Base-by-base conservation (phyloP, 352 stramenopile genomes). In the Globisporangium perplexum region DNA sequence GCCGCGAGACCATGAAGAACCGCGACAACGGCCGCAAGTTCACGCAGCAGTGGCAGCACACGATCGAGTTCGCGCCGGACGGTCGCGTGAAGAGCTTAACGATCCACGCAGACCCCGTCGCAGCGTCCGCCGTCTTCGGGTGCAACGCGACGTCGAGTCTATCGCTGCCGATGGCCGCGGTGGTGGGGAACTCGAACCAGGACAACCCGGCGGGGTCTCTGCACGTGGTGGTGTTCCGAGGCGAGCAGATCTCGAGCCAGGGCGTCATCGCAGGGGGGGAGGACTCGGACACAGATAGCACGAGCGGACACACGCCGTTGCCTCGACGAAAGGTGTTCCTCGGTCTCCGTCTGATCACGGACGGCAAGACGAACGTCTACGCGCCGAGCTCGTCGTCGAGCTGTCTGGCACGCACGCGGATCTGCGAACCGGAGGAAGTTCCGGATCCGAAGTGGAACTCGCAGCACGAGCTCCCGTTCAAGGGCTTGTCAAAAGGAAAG, bases 1-100 rank as follows among this genome's bases (percentile, higher is more conserved):
- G 85, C 5, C 68, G 85, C 30, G 85, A 95, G 56, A 95, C 85
- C 18, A 93, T 95, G 83, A 91, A 91, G 59, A 95, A 93, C 60
- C 71, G 83, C 54, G 77, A 91, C 60, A 95, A 93, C 48, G 77
- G 78, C 30, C 81, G 85, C 56, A 93, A 90, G 58, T 95, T 95
- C 50, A 93, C 83, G 52, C 85, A 95, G 68, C 83, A 93, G 48
- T 95, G 85, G 85, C 81, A 93, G 53, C 85, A 95, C 68, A 93
- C 83, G 51, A 92, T 95, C 60, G 81, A 93, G 54, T 95, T 95
- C 51, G 81, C 83, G 4, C 80, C 83, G 7, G 82, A 93, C 55
- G 85, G 85, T 48, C 78, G 83, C 38, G 82, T 95, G 50, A 93
- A 93, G 63, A 92, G 79, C 67, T 61, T 95, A n/a, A 90, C 77